Percentiles rank a stretch among this genome's conserved stretches.
These are phyloP conservation scores for Kodamaea alishanica DNA, from an alignment of 1,139 yeast genomes.

Conservation along the genomic window DNA sequence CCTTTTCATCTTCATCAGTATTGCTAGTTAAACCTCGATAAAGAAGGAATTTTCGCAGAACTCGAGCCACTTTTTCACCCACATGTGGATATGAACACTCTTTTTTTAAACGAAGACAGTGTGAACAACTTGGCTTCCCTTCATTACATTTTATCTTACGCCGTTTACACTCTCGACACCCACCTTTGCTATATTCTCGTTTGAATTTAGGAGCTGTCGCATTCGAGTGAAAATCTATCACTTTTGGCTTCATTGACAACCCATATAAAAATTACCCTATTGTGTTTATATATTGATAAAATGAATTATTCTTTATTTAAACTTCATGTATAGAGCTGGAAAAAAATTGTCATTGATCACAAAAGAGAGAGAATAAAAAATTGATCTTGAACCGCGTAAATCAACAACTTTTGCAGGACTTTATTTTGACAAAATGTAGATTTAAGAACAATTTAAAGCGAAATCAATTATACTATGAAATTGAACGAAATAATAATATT, in stretches of 20 bases:
- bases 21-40: background rate
- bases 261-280: background rate
- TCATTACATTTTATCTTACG: conserved; percentile 28
- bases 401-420: too few relatives aligned
- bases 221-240: background rate
- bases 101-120: conserved; percentile 22
- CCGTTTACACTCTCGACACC: conserved; percentile 28
- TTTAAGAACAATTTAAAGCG: too few relatives aligned
- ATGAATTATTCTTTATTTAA: too few relatives aligned
- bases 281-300: too few relatives aligned
- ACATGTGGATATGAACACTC: conserved; percentile 20
- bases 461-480: too few relatives aligned
- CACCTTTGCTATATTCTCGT: conserved; percentile 23
- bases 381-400: too few relatives aligned
- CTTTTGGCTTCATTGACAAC: background rate
- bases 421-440: too few relatives aligned
- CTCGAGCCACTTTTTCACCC: conserved; percentile 18
- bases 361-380: too few relatives aligned
- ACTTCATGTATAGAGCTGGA: too few relatives aligned
- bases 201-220: conserved; percentile 10
- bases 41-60: conserved; percentile 10
- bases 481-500: too few relatives aligned
- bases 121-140: conserved; percentile 25
- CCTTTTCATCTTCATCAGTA: conserved; percentile 1
- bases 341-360: too few relatives aligned